A percentile compares a stretch with the other conserved stretches of the same genome.
These are phyloP conservation scores for Euphorbia schlechtendalii DNA, from an alignment of 441 rosid species.

Conservation along the genomic window DNA sequence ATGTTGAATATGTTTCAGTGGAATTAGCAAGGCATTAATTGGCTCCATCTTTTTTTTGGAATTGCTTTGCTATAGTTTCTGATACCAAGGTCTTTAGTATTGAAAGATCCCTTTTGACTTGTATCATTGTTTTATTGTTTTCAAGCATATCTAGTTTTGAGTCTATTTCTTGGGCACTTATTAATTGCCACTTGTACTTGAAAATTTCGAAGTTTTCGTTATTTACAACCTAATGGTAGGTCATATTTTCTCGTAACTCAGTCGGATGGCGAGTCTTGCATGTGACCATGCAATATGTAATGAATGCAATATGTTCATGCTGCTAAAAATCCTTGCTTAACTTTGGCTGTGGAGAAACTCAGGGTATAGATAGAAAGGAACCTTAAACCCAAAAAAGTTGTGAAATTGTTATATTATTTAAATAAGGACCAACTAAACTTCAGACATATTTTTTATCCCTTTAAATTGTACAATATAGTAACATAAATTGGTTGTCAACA, in stretches of 20 bases:
- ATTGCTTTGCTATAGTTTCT: neutral
- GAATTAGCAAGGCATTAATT: too few species aligned
- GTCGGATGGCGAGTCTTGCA: neutral
- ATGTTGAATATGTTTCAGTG: constrained; percentile 1
- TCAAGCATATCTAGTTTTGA: too few species aligned
- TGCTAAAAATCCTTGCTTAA: neutral
- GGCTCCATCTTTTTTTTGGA: neutral
- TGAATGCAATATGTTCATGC: neutral
- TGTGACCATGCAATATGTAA: neutral
- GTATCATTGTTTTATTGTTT: too few species aligned
- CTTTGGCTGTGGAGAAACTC: neutral
- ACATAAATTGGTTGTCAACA: neutral
- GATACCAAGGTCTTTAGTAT: neutral
- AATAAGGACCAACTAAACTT: neutral
- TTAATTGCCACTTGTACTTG: neutral
- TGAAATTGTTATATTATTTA: neutral
- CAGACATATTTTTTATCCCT: neutral
- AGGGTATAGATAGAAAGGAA: neutral
- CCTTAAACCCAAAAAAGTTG: neutral
- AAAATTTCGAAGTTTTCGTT: neutral
- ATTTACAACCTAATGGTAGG: neutral
- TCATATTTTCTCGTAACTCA: neutral
- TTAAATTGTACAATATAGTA: neutral
- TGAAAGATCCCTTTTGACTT: neutral
- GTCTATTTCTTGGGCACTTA: too few species aligned